These are phyloP conservation scores for Castanea mollissima DNA, from an alignment of 306 rosid genomes.

Conservation along the genomic window DNA sequence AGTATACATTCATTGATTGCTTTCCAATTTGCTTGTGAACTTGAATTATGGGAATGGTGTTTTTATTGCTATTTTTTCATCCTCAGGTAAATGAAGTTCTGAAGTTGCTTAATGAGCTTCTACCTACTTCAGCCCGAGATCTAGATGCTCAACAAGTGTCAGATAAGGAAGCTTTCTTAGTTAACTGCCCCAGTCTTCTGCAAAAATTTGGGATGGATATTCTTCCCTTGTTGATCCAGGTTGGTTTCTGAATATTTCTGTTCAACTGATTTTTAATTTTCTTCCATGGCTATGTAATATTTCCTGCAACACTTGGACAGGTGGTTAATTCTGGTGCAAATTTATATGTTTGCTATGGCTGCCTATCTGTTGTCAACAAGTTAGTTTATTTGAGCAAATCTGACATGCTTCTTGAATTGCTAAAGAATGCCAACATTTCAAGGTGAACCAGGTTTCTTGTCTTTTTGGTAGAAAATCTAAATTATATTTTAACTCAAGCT, in stretches of 20 bases:
- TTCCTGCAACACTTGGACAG: constrained; percentile 37
- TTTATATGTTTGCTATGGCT: constrained; percentile 76
- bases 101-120: constrained; percentile 82
- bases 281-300: constrained; percentile 18
- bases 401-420: constrained; percentile 72
- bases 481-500: constrained; percentile 28
- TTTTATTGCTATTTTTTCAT: constrained; percentile 9
- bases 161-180: constrained; percentile 65
- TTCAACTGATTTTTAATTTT: constrained; percentile 1
- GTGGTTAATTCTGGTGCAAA: constrained; percentile 95
- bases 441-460: constrained; percentile 57
- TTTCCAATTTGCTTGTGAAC: not conserved
- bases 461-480: constrained; percentile 10
- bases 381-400: constrained; percentile 66
- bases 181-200: constrained; percentile 54
- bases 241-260: constrained; percentile 31
- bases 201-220: constrained; percentile 74
- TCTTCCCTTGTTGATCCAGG: constrained; percentile 89
- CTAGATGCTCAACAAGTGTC: constrained; percentile 44
- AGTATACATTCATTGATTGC: not conserved
- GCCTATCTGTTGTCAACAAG: constrained; percentile 80
- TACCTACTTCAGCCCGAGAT: constrained; percentile 61
- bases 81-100: constrained; percentile 81
- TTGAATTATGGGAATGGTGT: not conserved
- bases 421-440: constrained; percentile 68